phyloP scores from a whole-genome alignment of 306 rosid species.

The Betula pendula region DNA sequence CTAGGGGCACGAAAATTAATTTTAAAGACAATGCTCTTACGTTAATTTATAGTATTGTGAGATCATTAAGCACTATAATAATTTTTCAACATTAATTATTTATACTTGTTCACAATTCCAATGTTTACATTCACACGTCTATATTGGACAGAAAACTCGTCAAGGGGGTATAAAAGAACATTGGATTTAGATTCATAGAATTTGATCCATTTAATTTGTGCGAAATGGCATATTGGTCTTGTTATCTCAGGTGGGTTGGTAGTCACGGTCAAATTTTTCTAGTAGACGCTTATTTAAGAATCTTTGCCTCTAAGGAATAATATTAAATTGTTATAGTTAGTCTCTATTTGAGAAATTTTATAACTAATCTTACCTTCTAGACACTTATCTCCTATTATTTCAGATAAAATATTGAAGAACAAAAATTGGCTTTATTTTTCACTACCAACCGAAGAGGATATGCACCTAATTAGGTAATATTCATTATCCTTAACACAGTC shows the following conservation, averaged over 20 bases:
- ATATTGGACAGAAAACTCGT: too few species aligned
- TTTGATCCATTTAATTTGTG: neutral
- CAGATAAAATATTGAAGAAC: neutral
- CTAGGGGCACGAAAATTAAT: too few species aligned
- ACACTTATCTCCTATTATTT: neutral
- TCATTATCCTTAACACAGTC: neutral
- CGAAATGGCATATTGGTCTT: neutral
- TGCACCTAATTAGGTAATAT: neutral
- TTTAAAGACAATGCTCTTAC: too few species aligned
- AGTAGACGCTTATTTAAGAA: neutral
- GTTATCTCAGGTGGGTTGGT: neutral
- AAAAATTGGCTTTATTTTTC: neutral
- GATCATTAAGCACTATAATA: too few species aligned
- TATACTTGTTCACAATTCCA: too few species aligned
- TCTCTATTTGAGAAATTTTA: too few species aligned
- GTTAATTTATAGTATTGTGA: too few species aligned
- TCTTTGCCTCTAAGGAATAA: neutral
- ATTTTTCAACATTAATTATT: too few species aligned
- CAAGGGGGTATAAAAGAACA: neutral
- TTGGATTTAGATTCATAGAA: neutral
- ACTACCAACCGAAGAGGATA: neutral
- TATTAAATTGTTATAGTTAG: neutral
- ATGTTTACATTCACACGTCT: too few species aligned
- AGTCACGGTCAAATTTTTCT: neutral
- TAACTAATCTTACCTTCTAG: too few species aligned